Conservation (phyloP, 345 rosid genomes). For the Ceriops decandra region DNA sequence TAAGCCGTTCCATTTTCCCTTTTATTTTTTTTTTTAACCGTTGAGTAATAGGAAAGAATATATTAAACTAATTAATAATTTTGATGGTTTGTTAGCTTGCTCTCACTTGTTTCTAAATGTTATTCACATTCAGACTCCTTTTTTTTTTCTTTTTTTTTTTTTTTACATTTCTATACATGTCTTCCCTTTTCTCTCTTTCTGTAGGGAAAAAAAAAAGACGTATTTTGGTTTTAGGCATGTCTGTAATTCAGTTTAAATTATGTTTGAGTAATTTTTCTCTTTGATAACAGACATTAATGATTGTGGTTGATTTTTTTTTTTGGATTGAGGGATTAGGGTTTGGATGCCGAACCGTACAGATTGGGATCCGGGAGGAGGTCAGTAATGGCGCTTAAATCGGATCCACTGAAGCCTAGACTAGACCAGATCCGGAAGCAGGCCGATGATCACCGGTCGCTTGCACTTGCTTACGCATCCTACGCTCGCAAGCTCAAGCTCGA, state of each 20-base stretch:
- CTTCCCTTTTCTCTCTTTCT: no score
- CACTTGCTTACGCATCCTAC: conserved; percentile 82
- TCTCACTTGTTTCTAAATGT: neutral
- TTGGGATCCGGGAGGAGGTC: conserved; percentile 67
- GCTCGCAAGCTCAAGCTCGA: conserved; percentile 97
- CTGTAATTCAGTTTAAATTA: conserved; percentile 1
- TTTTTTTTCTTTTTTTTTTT: neutral
- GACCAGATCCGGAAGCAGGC: conserved; percentile 98
- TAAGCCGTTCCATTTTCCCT: no score
- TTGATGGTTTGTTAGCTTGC: conserved; percentile 30
- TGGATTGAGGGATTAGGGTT: conserved; percentile 32
- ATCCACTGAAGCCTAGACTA: conserved; percentile 83
- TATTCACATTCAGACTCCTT: neutral
- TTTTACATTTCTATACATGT: no score
- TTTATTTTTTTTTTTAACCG: no score
- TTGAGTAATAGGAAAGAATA: no score
- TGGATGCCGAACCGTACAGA: conserved; percentile 32
- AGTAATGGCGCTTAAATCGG: conserved; percentile 75
- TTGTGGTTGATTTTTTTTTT: neutral
- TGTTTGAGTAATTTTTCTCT: conserved; percentile 9
- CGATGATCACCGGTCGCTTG: conserved; percentile 82
- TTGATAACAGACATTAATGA: neutral
- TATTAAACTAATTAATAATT: no score
- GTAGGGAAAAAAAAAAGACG: no score
- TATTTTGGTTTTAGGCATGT: neutral